Evolutionary conservation across 2,329 filamentous ascomycete species (phyloP).

Genomic region (Fusarium sp.): DNA sequence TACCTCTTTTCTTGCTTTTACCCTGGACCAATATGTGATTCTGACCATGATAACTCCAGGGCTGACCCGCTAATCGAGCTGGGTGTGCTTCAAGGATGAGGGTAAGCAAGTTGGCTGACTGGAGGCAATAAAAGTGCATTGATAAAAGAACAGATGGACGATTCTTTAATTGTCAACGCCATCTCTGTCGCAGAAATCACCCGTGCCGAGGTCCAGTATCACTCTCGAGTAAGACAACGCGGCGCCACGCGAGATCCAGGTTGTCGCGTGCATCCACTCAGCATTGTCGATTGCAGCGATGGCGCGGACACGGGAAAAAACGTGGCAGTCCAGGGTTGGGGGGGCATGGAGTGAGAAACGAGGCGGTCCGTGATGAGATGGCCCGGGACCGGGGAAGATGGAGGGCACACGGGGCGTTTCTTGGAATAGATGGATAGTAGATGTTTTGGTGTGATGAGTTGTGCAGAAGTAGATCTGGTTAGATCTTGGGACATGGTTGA

Average conservation of each 20-base stretch:
- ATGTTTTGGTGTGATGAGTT: neutral
- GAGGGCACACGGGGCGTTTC: neutral
- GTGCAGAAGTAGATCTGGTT: neutral
- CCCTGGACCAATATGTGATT: neutral
- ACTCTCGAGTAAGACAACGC: neutral
- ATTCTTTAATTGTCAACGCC: neutral
- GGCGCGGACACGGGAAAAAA: conserved; percentile 35
- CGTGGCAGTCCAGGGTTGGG: conserved; percentile 43
- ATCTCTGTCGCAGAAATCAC: neutral
- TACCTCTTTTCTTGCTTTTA: neutral
- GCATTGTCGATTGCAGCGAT: neutral
- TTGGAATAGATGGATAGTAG: neutral
- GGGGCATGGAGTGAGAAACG: conserved; percentile 22
- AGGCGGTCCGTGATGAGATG: conserved; percentile 36
- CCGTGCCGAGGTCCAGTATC: neutral
- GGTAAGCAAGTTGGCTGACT: neutral
- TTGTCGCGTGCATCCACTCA: conserved; percentile 1
- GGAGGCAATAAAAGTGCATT: neutral
- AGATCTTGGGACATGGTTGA: neutral
- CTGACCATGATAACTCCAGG: neutral
- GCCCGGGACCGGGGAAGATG: conserved; percentile 24
- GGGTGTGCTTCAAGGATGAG: neutral
- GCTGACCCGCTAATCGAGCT: no score
- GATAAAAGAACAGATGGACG: neutral
- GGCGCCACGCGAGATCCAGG: conserved; percentile 10